A percentile compares a stretch with the other conserved stretches of the same genome.
These are phyloP conservation scores for Cercospora zeae-maydis DNA, from an alignment of 2,329 filamentous ascomycete species.

Conservation along the genomic window DNA sequence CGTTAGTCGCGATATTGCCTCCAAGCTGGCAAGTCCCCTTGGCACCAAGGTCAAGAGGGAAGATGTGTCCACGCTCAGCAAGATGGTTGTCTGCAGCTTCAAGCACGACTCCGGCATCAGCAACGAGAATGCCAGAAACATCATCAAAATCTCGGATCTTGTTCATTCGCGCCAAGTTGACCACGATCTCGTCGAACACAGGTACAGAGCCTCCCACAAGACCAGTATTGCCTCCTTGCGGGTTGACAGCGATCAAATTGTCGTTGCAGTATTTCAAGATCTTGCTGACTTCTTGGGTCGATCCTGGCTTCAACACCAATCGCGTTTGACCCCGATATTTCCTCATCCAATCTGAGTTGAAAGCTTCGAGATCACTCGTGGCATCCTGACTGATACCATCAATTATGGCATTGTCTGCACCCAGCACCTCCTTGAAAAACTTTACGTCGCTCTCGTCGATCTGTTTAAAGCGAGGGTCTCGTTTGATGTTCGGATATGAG, in stretches of 20 bases:
- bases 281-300: conserved; percentile 83
- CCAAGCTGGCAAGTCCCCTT: conserved; percentile 97
- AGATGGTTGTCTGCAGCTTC: conserved; percentile 85
- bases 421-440: conserved; percentile 77
- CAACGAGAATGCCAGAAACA: conserved; percentile 83
- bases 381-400: conserved; percentile 75
- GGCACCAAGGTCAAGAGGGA: conserved; percentile 93
- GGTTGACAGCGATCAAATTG: conserved; percentile 85
- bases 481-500: conserved; percentile 76
- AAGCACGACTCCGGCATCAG: conserved; percentile 85
- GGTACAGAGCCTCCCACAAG: conserved; percentile 93
- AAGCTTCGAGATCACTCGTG: conserved; percentile 78
- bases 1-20: conserved; percentile 93
- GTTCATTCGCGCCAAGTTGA: conserved; percentile 89
- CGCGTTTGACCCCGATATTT: conserved; percentile 91
- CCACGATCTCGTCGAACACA: conserved; percentile 96
- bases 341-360: conserved; percentile 98
- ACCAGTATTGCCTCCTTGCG: conserved; percentile 95
- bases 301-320: conserved; percentile 80
- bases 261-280: conserved; percentile 95
- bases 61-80: conserved; percentile 78
- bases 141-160: conserved; percentile 87
- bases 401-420: conserved; percentile 72
- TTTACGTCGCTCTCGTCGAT: conserved; percentile 75
- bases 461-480: conserved; percentile 69